A percentile compares a stretch with the other conserved stretches of the same genome.
Evolutionary conservation across 2,329 filamentous ascomycete species (phyloP).

Genomic region (Apiospora sp.): DNA sequence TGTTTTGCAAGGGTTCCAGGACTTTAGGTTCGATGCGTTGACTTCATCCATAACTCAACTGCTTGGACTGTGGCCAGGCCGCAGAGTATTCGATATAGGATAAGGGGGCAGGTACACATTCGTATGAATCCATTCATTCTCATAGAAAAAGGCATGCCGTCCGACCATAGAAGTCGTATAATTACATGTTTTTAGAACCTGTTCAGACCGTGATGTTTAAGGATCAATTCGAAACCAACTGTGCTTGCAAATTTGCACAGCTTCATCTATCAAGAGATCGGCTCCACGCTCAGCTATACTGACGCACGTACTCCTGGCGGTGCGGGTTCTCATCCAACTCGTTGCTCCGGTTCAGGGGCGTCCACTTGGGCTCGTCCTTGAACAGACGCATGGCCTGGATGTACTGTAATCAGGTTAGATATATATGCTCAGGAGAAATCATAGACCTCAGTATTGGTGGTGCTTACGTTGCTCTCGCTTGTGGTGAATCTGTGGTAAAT

Average conservation of each 20-base stretch:
- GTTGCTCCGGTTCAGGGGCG: constrained; percentile 80
- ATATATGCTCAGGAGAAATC: neutral
- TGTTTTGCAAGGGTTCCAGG: neutral
- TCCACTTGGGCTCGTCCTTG: constrained; percentile 99
- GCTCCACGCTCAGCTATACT: constrained; percentile 42
- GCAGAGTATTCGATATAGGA: neutral
- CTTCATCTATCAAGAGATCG: neutral
- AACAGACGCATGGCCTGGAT: constrained; percentile 96
- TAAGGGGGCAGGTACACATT: neutral
- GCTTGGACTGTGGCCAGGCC: neutral
- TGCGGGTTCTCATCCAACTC: constrained; percentile 82
- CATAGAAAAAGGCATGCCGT: neutral
- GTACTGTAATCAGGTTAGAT: constrained; percentile 64
- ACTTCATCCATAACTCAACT: neutral
- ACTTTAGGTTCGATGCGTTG: neutral
- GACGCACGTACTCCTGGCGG: constrained; percentile 77
- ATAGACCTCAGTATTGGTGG: neutral
- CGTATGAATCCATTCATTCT: neutral
- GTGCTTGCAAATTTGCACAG: neutral
- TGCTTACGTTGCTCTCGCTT: constrained; percentile 84
- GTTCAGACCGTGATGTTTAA: too few species aligned
- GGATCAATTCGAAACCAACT: neutral
- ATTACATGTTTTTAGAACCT: neutral
- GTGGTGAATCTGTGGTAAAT: constrained; percentile 99
- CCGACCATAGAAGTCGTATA: neutral